Evolutionary conservation across 208 protist species (phyloP), one percentile per base, ranked within the genome.

Genomic region (Crithidia sp.): DNA sequence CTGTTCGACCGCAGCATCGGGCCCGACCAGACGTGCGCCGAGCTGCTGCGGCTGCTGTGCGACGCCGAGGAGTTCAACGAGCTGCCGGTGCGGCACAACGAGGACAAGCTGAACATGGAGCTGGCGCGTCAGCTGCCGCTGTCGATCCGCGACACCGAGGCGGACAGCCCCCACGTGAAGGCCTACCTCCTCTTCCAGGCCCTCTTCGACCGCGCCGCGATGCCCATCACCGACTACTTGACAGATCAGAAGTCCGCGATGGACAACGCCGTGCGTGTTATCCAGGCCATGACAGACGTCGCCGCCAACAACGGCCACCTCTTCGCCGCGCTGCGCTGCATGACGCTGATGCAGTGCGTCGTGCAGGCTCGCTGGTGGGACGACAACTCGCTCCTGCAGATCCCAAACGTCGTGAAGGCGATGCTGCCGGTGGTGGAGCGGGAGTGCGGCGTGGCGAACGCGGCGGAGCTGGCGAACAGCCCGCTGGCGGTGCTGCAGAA

Each of bases 61-160:
- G 86, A 99, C 58, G 91, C 97, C 7, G 68, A 96, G 37, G 99
- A 99, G 84, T 99, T 99, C 84, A 90, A 85, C 58, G 94, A 97
- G 75, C 69, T 98, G 19, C 97, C 95, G n/a, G 96, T 99, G 43
- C 90, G 99, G 19, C 99, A 99, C 85, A 99, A 99, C 84, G 99
- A 99, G 78, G 99, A 99, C 76, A 88, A 97, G 62, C 77, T 99
- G 7, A 99, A 99, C 79, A 56, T 96, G 67, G 79, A 88, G 43
- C 87, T 98, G 12, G 83, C 87, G 56, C 73, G 89, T 16, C 59
- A 74, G 19, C 67, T 97, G 44, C 92, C 88, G 43, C 79, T 96
- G 63, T 60, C 85, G 37, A 87, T 98, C 16, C 87, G 93, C 55
- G 68, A 81, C 55, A 19, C 78, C 13, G 71, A 91, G 14, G 83